Base-by-base conservation (phyloP, 345 rosid genomes). In the Eucalyptus paniculata region DNA sequence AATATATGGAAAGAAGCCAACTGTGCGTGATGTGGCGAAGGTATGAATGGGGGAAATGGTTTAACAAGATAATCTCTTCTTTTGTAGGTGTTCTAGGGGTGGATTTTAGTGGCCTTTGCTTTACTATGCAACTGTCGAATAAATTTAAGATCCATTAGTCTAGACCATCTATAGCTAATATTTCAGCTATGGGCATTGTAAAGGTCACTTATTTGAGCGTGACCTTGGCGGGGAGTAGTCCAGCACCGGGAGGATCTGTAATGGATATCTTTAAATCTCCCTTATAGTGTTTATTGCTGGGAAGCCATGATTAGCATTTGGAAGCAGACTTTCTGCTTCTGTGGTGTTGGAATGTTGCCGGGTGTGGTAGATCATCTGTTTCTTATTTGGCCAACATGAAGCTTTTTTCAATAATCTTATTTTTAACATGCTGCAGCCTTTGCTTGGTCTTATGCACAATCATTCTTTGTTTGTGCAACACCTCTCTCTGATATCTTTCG, bases 11-110 rank as follows among this genome's bases (percentile, higher is more conserved):
- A 92, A 93, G 88, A 95, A 94, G 90, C 98, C 99, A 42, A 94
- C 93, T 92, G 94, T 97, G 49, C 96, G 98, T 72, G 99, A 97
- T 53, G 92, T 97, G 83, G 93, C 93, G 82, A 96, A 93, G 98
- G 98, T 97, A 94, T n/a, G 90, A n/a, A 62, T 86, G 37, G 12
- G 30, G 23, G 30, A 53, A 42, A 51, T 32, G 42, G 23, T 67
- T 67, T 16, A 67, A 32, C 80, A 4, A 17, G 40, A 67, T 56
- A 87, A 30, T 34, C 45, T 87, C 19, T 40, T 87, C 54, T 87
- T 44, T 58, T 53, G 51, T 21, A 16, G 26, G 80, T 69, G n/a
- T 54, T 34, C 50, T 23, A 32, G 58, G 69, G 8, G 12, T 32
- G 62, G 88, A 87, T n/a, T 37, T 51, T 44, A 10, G 40, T 54